A percentile compares a stretch with the other conserved stretches of the same genome.
These are phyloP conservation scores for Torulaspora globosa DNA, from an alignment of 1,139 yeast genomes.

Conservation along the genomic window DNA sequence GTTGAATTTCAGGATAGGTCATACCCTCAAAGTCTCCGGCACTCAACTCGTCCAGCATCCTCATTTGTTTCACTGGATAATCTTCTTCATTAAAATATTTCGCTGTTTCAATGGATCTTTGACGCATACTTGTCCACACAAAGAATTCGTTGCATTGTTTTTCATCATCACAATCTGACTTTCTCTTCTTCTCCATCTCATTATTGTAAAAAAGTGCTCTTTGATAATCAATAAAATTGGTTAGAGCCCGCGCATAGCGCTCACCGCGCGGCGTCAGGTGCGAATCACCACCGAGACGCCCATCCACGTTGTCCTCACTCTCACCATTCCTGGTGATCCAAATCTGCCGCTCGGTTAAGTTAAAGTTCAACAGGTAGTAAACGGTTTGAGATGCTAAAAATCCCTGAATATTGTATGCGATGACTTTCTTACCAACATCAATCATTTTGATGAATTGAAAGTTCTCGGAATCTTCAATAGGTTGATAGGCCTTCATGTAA, in stretches of 20 bases:
- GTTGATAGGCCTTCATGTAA: constrained; percentile 86
- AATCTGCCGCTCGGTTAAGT: constrained; percentile 83
- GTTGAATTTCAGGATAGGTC: constrained; percentile 80
- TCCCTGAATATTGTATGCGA: constrained; percentile 86
- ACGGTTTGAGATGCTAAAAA: constrained; percentile 91
- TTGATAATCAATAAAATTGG: constrained; percentile 70
- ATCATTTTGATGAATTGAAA: constrained; percentile 92
- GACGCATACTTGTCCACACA: constrained; percentile 90
- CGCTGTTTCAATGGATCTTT: constrained; percentile 75
- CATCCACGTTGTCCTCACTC: constrained; percentile 74
- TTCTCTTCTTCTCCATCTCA: constrained; percentile 26
- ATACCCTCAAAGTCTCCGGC: constrained; percentile 91
- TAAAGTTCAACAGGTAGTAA: constrained; percentile 84
- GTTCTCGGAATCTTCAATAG: constrained; percentile 74
- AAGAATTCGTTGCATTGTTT: constrained; percentile 55
- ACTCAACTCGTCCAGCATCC: constrained; percentile 89
- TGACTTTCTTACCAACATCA: constrained; percentile 91
- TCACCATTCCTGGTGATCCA: constrained; percentile 98
- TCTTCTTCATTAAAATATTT: constrained; percentile 65
- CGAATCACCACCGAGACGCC: constrained; percentile 92
- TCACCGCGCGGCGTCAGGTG: constrained; percentile 72
- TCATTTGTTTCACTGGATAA: constrained; percentile 80
- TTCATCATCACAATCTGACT: constrained; percentile 43
- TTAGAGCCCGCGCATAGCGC: constrained; percentile 66
- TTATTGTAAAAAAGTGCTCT: constrained; percentile 60